These are phyloP conservation scores for Sporothrix protearum DNA, from an alignment of 2,329 filamentous ascomycete species.

Conservation along the genomic window DNA sequence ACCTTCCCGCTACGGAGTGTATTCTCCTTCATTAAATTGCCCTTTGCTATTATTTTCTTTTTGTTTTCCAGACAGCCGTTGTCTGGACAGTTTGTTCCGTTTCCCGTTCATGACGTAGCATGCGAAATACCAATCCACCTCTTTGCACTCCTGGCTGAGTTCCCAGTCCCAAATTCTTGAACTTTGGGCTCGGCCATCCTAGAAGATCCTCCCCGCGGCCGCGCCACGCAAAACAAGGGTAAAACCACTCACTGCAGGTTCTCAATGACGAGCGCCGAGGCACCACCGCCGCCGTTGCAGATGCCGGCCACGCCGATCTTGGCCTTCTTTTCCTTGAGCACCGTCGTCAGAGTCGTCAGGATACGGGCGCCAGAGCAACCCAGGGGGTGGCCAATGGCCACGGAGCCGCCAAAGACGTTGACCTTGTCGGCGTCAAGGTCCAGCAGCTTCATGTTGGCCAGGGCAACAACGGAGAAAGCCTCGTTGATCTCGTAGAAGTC, in stretches of 20 bases:
- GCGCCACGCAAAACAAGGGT: neutral
- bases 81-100: neutral
- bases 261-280: constrained; percentile 90
- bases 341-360: constrained; percentile 80
- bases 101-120: neutral
- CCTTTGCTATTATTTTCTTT: neutral
- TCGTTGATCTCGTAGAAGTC: constrained; percentile 99
- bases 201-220: neutral
- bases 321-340: constrained; percentile 83
- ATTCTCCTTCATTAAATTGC: constrained; percentile 13
- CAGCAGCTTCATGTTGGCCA: constrained; percentile 94
- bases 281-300: constrained; percentile 96
- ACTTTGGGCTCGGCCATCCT: neutral
- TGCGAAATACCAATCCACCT: neutral
- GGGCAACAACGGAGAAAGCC: constrained; percentile 92
- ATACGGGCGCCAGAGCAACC: constrained; percentile 93
- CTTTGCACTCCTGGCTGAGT: neutral
- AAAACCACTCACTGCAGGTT: constrained; percentile 50
- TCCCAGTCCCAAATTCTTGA: neutral
- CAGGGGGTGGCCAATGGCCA: constrained; percentile 92
- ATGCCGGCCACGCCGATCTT: constrained; percentile 94
- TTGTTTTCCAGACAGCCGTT: neutral
- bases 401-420: constrained; percentile 91
- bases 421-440: constrained; percentile 77
- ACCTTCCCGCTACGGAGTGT: neutral